Evolutionary conservation across 2,329 filamentous ascomycete species (phyloP).

Genomic region (Pseudogymnoascus sp.): DNA sequence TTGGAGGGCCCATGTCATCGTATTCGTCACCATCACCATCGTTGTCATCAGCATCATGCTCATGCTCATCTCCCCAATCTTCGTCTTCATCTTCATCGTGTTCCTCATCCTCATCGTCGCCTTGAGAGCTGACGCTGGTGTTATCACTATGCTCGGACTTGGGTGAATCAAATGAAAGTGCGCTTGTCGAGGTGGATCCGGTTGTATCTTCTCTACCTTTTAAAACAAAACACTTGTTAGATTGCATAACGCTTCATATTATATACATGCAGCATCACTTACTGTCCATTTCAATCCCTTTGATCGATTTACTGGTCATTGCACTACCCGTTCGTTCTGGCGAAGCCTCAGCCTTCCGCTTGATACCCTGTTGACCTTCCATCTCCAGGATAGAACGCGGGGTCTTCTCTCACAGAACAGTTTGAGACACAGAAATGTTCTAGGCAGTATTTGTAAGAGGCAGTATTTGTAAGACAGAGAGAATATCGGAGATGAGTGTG

Average conservation of each 20-base stretch:
- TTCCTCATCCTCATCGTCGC: not conserved
- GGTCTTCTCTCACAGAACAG: not conserved
- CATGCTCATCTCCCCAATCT: conserved; percentile 7
- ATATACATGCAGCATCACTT: not conserved
- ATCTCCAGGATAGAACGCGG: not conserved
- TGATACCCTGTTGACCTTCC: not conserved
- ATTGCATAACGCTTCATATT: not conserved
- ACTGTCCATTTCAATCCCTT: not conserved
- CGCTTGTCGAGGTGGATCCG: not conserved
- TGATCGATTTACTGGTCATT: not conserved
- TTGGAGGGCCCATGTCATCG: conserved; percentile 8
- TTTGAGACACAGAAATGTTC: not conserved
- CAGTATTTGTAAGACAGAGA: not conserved
- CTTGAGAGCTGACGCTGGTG: conserved; percentile 2
- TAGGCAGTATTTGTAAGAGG: not conserved
- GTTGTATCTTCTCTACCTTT: not conserved
- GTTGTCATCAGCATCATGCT: conserved; percentile 3
- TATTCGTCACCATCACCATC: conserved; percentile 7
- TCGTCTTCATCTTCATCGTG: not conserved
- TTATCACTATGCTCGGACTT: not conserved
- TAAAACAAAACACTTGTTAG: not conserved
- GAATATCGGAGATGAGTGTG: not conserved
- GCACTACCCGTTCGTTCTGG: not conserved
- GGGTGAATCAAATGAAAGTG: not conserved
- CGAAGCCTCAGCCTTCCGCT: not conserved